Evolutionary conservation across 129 eudicot species (phyloP).

Genomic region (Kitagawia praeruptora): DNA sequence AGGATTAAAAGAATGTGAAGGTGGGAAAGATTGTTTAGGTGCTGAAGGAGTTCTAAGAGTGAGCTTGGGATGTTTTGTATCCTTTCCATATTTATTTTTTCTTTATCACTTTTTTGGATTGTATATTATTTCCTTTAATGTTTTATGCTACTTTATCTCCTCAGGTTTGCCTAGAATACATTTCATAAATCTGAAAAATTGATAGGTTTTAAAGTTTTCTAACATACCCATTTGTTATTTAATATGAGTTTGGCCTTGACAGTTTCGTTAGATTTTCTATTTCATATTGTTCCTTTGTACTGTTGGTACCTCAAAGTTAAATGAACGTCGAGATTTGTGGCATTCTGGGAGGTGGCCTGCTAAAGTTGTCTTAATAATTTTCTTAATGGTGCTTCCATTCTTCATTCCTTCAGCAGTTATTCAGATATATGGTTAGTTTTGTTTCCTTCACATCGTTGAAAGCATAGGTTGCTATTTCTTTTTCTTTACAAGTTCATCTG

Average conservation of each 20-base stretch:
- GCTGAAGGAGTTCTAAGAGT: slow-evolving; percentile 75
- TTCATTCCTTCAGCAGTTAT: slow-evolving; percentile 46
- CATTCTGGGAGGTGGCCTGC: slow-evolving; percentile 84
- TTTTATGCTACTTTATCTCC: background rate
- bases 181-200: background rate
- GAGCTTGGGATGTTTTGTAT: slow-evolving; percentile 86
- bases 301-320: slow-evolving; percentile 69
- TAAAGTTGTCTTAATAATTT: slow-evolving; percentile 38
- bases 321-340: slow-evolving; percentile 55
- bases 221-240: background rate
- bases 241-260: slow-evolving; percentile 29
- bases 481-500: background rate
- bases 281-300: slow-evolving; percentile 68
- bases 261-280: slow-evolving; percentile 43
- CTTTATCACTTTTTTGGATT: background rate
- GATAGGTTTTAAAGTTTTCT: background rate
- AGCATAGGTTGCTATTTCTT: background rate
- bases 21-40: slow-evolving; percentile 62
- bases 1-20: slow-evolving; percentile 61
- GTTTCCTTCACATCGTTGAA: background rate
- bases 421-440: slow-evolving; percentile 55
- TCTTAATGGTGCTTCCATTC: slow-evolving; percentile 40
- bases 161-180: background rate
- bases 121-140: background rate
- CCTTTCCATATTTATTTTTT: slow-evolving; percentile 19